Base-by-base conservation (phyloP, 2,329 filamentous ascomycete species). In the Penicillium brasilianum region DNA sequence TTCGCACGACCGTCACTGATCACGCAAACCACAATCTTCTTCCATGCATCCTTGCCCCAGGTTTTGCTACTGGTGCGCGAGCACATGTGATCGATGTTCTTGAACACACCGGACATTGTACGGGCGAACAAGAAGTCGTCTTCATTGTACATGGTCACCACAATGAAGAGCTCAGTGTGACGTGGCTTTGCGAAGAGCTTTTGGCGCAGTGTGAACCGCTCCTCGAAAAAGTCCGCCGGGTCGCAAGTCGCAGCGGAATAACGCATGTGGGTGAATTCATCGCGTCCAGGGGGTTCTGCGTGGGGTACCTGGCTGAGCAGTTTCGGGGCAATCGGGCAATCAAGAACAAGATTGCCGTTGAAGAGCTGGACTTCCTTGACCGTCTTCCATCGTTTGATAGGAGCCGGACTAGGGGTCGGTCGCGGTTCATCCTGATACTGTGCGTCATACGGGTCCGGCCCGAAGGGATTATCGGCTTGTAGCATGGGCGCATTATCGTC, bases 51-150 rank as follows among this genome's bases (percentile, higher is more conserved):
- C 77, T 96, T 95, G 67, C 95, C 95, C 95, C 95, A 99, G 0
- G 94, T 98, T 80, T 97, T 96, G 80, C 93, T 97, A 75, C 90
- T 92, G 49, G 89, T 92, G 53, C 94, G 87, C 62, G 91, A 92
- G 78, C 95, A 97, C 91, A 99, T 97, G 82, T 94, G 93, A 77
- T 97, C 94, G 69, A 99, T 92, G 77, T 99, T 99, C 82, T 99
- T 98, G 83, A 98, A 94, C 5, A 99, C 93, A 77, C 95, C 95
- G 53, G 89, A 91, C 92, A 99, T 92, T 4, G 95, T 98, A 44
- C 95, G 88, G 25, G 95, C 93, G 74, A 99, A 97, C 61, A 97
- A 83, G 67, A 98, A 89, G 71, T 99, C 95, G 76, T 99, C 94
- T 74, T 99, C 95, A 74, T 99, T 99, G 82, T 99, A 99, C 94